These are phyloP conservation scores for Trichoderma oligosporum DNA, from an alignment of 2,329 filamentous ascomycete species.

Conservation along the genomic window DNA sequence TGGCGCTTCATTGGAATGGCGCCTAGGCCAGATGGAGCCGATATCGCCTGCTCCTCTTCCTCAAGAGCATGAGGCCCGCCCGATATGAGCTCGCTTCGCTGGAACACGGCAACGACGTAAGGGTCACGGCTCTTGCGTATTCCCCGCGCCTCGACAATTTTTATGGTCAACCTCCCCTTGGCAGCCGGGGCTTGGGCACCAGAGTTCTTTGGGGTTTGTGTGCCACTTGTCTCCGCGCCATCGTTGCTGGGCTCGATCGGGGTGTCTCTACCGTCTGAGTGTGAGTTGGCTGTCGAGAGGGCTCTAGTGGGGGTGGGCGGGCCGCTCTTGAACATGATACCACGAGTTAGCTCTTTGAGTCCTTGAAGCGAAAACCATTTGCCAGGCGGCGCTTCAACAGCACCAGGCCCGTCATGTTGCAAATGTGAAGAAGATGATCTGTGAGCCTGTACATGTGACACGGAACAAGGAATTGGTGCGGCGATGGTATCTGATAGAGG, in stretches of 20 bases:
- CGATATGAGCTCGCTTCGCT: constrained; percentile 94
- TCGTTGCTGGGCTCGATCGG: constrained; percentile 39
- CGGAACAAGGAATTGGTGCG: neutral
- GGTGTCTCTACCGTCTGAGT: constrained; percentile 43
- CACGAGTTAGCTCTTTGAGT: constrained; percentile 86
- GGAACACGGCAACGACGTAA: constrained; percentile 95
- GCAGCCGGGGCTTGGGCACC: constrained; percentile 65
- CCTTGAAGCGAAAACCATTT: constrained; percentile 63
- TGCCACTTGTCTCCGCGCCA: constrained; percentile 46
- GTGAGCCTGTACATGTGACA: constrained; percentile 22
- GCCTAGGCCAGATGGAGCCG: constrained; percentile 48
- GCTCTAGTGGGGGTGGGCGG: constrained; percentile 86
- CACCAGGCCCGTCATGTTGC: constrained; percentile 42
- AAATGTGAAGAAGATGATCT: constrained; percentile 32
- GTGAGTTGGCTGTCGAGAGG: constrained; percentile 61
- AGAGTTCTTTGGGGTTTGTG: constrained; percentile 49
- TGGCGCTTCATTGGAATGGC: constrained; percentile 63
- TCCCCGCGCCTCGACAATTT: constrained; percentile 80
- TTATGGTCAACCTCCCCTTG: constrained; percentile 85
- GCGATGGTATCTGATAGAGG: neutral
- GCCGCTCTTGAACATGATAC: constrained; percentile 74
- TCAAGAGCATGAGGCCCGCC: constrained; percentile 69
- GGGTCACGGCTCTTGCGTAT: constrained; percentile 80
- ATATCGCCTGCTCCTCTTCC: constrained; percentile 51
- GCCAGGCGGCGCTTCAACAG: constrained; percentile 37